Evolutionary conservation across 495 filamentous ascomycete species (phyloP).

Genomic region (Amorphotheca resinae): DNA sequence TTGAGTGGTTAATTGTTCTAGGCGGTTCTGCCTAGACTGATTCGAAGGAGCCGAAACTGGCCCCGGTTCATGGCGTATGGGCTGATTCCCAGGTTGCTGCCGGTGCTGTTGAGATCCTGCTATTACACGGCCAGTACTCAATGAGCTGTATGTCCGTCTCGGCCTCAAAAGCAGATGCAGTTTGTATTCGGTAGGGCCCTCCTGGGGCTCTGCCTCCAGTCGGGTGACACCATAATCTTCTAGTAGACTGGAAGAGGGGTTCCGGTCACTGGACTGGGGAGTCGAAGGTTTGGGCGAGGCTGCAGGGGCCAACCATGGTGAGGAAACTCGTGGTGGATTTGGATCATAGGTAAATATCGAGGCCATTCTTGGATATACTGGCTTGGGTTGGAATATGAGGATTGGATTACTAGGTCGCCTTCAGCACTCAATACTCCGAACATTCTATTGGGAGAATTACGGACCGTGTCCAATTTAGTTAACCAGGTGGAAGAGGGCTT

Average conservation of each 20-base stretch:
- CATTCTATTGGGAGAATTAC: too few species aligned
- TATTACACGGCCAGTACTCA: slow-evolving; percentile 47
- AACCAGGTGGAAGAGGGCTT: too few species aligned
- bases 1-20: slow-evolving; percentile 89
- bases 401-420: not conserved
- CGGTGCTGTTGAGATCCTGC: slow-evolving; percentile 48
- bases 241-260: slow-evolving; percentile 36
- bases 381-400: too few species aligned
- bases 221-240: slow-evolving; percentile 62
- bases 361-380: slow-evolving; percentile 56
- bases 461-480: not conserved
- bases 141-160: slow-evolving; percentile 55
- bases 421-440: not conserved
- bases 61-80: slow-evolving; percentile 5
- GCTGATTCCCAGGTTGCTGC: slow-evolving; percentile 17
- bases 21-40: slow-evolving; percentile 62
- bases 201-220: slow-evolving; percentile 82
- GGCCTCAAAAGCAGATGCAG: slow-evolving; percentile 79
- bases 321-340: slow-evolving; percentile 74
- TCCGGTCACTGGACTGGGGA: slow-evolving; percentile 10
- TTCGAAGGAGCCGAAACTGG: slow-evolving; percentile 31
- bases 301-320: slow-evolving; percentile 60
- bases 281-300: slow-evolving; percentile 17
- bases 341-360: slow-evolving; percentile 94
- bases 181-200: slow-evolving; percentile 93